Percentiles rank a stretch among this genome's conserved stretches.
These are phyloP conservation scores for Phytophthora megakarya DNA, from an alignment of 352 stramenopile genomes.

Conservation along the genomic window DNA sequence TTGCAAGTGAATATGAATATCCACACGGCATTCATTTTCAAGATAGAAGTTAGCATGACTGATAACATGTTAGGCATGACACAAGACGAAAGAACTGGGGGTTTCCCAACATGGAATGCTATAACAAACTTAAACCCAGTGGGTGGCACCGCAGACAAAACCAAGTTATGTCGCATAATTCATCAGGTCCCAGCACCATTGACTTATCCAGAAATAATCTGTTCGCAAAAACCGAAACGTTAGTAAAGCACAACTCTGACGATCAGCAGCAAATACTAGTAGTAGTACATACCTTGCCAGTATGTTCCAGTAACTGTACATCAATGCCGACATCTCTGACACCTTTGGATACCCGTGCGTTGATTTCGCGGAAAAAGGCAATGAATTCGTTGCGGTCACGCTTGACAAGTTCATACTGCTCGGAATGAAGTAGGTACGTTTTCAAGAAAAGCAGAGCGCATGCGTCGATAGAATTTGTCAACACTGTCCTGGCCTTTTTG, in stretches of 20 bases:
- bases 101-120: no score
- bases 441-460: slow-evolving; percentile 70
- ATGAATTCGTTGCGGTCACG: slow-evolving; percentile 48
- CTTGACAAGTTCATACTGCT: slow-evolving; percentile 48
- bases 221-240: background rate
- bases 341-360: slow-evolving; percentile 24
- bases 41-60: no score
- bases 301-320: slow-evolving; percentile 29
- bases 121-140: background rate
- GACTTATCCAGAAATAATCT: slow-evolving; percentile 15
- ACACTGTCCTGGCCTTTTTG: slow-evolving; percentile 1
- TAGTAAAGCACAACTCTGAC: background rate
- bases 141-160: background rate
- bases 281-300: slow-evolving; percentile 40
- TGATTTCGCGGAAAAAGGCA: slow-evolving; percentile 45
- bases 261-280: slow-evolving; percentile 2
- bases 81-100: no score
- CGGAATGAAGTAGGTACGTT: slow-evolving; percentile 59
- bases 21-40: no score
- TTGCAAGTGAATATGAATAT: no score
- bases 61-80: no score
- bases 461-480: slow-evolving; percentile 51
- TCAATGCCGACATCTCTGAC: slow-evolving; percentile 22
- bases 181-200: background rate
- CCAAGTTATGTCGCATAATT: background rate